Evolutionary conservation across 1,284 basidiomycete species (phyloP).

Genomic region (Xanthoconium separans): DNA sequence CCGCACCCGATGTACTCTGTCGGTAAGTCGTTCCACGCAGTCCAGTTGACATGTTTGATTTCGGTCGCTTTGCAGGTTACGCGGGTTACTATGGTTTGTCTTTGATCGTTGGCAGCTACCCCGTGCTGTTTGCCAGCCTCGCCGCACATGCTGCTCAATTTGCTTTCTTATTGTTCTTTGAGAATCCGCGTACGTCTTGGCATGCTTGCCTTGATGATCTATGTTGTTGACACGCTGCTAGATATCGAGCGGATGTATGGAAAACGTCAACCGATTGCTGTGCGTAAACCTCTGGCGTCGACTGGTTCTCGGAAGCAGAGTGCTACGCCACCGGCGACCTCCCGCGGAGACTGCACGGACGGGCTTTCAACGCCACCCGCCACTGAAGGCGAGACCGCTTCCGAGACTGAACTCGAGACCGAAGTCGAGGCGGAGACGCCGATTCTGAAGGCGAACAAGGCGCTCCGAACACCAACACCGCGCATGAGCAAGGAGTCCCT

Average conservation of each 20-base stretch:
- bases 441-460: conserved; percentile 12
- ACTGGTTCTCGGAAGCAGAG: conserved; percentile 12
- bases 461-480: neutral
- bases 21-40: conserved; percentile 47
- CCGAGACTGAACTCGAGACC: conserved; percentile 66
- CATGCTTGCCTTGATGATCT: neutral
- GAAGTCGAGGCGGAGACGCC: conserved; percentile 58
- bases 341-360: conserved; percentile 8
- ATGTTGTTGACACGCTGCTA: conserved; percentile 32
- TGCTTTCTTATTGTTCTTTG: conserved; percentile 94
- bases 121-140: conserved; percentile 90
- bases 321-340: neutral
- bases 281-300: conserved; percentile 65
- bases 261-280: conserved; percentile 81
- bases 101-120: conserved; percentile 83
- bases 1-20: conserved; percentile 95
- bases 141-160: conserved; percentile 95
- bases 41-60: neutral
- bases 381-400: conserved; percentile 73
- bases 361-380: conserved; percentile 55
- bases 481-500: conserved; percentile 6
- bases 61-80: conserved; percentile 57
- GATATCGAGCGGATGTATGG: conserved; percentile 94
- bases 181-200: conserved; percentile 83
- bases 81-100: conserved; percentile 97